A percentile compares a stretch with the other conserved stretches of the same genome.
These are phyloP conservation scores for Oryza brachyantha DNA, from an alignment of 176 grass and related monocot genomes.

Conservation along the genomic window DNA sequence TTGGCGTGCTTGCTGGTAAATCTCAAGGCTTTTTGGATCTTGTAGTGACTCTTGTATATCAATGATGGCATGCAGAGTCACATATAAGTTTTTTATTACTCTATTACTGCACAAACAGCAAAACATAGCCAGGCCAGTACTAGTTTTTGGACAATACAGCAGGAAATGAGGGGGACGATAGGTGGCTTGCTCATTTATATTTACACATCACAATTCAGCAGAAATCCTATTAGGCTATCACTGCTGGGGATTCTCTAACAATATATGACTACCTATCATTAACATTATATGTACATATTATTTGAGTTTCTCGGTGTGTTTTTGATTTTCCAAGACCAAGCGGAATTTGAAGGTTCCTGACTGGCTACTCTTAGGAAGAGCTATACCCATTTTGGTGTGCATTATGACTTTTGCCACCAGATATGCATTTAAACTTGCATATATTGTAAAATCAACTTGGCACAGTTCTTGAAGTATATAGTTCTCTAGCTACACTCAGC, in stretches of 20 bases:
- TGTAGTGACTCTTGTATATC: not conserved
- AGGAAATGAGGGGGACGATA: not conserved
- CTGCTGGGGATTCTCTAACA: not conserved
- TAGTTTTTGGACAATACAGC: not conserved
- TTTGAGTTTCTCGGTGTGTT: not conserved
- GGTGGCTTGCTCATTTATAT: not conserved
- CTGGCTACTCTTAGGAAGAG: slow-evolving; percentile 7
- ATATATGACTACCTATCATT: not conserved
- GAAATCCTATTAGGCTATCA: not conserved
- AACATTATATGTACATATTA: not conserved
- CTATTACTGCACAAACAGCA: not conserved
- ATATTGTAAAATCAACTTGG: slow-evolving; percentile 2
- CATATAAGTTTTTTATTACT: not conserved
- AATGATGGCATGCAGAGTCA: not conserved
- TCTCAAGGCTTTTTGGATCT: slow-evolving; percentile 16
- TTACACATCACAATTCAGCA: not conserved
- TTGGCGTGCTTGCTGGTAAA: not conserved
- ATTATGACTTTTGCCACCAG: not conserved
- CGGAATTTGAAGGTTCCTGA: not conserved
- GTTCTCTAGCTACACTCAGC: not conserved
- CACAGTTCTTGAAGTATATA: not conserved
- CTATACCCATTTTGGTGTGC: not conserved
- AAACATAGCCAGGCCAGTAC: not conserved
- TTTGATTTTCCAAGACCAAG: slow-evolving; percentile 11
- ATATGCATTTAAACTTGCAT: not conserved